These are phyloP conservation scores for Gonium pectorale DNA, from an alignment of 139 green algal genomes.

Conservation along the genomic window DNA sequence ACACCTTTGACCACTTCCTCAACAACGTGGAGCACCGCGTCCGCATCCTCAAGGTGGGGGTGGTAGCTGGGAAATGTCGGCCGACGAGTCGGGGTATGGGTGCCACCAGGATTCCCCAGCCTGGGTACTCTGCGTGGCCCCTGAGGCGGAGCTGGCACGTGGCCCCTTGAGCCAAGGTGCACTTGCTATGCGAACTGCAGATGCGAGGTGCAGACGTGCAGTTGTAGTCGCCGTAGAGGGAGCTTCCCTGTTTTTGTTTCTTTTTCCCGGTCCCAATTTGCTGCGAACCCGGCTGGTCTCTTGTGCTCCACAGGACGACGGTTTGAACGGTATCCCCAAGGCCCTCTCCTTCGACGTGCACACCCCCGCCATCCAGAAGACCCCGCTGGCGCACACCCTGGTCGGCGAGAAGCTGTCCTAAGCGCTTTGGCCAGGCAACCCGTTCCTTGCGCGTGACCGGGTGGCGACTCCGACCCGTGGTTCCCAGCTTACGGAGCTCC, in stretches of 20 bases:
- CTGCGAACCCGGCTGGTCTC: not conserved
- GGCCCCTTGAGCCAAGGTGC: too few relatives aligned
- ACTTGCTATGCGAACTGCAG: too few relatives aligned
- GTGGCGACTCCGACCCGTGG: too few relatives aligned
- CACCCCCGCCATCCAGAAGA: not conserved
- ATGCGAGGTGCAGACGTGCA: too few relatives aligned
- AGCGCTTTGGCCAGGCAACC: too few relatives aligned
- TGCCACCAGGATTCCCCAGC: too few relatives aligned
- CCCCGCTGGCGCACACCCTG: not conserved
- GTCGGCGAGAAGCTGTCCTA: not conserved
- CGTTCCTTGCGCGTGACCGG: too few relatives aligned
- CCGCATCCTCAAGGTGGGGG: constrained; percentile 41
- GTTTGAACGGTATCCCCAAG: constrained; percentile 16
- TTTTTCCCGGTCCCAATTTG: not conserved
- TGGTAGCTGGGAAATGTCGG: not conserved
- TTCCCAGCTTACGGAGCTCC: too few relatives aligned
- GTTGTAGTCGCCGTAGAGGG: too few relatives aligned
- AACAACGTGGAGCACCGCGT: constrained; percentile 31
- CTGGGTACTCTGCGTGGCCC: too few relatives aligned
- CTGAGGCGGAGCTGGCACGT: too few relatives aligned
- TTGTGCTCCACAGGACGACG: constrained; percentile 17
- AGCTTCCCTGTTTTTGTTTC: too few relatives aligned
- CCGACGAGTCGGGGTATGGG: not conserved
- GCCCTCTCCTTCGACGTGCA: constrained; percentile 18
- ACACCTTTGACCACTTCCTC: constrained; percentile 28